Evolutionary conservation across 2,329 filamentous ascomycete genomes (phyloP).

Genomic region (Trichoderma sp.): DNA sequence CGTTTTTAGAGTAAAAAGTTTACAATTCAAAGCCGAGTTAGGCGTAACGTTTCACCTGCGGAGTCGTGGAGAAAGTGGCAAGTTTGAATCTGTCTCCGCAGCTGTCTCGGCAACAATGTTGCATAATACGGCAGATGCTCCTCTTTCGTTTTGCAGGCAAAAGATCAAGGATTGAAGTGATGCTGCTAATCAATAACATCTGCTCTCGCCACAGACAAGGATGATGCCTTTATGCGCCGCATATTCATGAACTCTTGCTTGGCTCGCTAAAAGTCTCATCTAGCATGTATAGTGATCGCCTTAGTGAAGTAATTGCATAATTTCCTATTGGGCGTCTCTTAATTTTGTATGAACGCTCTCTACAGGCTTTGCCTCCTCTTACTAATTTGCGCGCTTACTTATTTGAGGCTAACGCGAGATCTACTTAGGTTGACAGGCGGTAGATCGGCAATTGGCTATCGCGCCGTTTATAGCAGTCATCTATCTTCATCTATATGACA

Average conservation of each 20-base stretch:
- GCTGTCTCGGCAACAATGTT: too few species aligned
- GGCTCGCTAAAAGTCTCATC: neutral
- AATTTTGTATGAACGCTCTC: neutral
- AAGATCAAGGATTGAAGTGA: too few species aligned
- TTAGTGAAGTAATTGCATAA: neutral
- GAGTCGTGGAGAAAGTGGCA: too few species aligned
- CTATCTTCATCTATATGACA: neutral
- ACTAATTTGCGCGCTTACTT: neutral
- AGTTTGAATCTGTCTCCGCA: too few species aligned
- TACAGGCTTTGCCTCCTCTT: neutral
- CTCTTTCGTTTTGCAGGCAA: too few species aligned
- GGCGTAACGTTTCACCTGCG: neutral
- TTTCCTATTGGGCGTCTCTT: neutral
- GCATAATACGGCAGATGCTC: too few species aligned
- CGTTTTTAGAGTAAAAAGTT: fast-evolving
- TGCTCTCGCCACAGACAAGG: neutral
- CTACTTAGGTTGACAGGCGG: neutral
- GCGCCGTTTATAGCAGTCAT: neutral
- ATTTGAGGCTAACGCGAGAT: neutral
- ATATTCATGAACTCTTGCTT: neutral
- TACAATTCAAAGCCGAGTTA: neutral
- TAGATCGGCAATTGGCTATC: neutral
- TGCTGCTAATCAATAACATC: too few species aligned
- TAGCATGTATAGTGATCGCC: neutral
- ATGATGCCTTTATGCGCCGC: neutral